These are phyloP conservation scores for Exophiala alcalophila DNA, from an alignment of 2,329 filamentous ascomycete genomes.

Conservation along the genomic window DNA sequence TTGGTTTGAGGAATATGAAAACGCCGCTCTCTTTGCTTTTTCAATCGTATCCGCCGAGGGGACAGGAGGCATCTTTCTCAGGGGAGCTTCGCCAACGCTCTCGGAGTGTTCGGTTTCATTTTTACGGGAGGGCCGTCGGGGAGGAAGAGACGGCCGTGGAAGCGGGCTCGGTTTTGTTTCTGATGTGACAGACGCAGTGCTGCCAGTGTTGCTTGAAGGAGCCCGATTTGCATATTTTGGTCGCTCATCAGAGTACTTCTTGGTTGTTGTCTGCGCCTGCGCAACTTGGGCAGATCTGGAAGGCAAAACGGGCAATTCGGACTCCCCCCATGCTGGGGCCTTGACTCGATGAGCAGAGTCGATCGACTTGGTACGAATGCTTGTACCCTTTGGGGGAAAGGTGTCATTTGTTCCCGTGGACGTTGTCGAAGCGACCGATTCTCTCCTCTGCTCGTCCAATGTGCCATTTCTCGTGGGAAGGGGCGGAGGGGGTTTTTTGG, in stretches of 20 bases:
- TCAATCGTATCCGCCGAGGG: conserved; percentile 37
- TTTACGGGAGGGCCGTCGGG: conserved; percentile 27
- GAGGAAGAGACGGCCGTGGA: conserved; percentile 25
- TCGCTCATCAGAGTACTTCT: conserved; percentile 36
- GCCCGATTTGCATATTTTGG: conserved; percentile 40
- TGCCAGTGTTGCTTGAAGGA: conserved; percentile 34
- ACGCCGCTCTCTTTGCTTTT: conserved; percentile 45
- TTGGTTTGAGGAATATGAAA: conserved; percentile 35
- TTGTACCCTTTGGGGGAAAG: conserved; percentile 13
- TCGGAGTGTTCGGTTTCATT: conserved; percentile 12
- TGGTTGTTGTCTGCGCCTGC: conserved; percentile 15
- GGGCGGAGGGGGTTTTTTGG: conserved; percentile 39
- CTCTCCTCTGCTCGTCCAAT: conserved; percentile 31
- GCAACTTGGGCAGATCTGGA: conserved; percentile 48
- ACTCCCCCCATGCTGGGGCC: conserved; percentile 57
- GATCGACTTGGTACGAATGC: conserved; percentile 29
- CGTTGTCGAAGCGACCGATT: conserved; percentile 50
- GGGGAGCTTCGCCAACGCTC: conserved; percentile 21
- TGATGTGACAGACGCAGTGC: conserved; percentile 20
- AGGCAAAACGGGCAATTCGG: conserved; percentile 54
- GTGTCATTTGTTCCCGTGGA: conserved; percentile 45
- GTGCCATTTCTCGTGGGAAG: conserved; percentile 46
- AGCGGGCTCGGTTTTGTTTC: conserved; percentile 17
- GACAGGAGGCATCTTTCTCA: conserved; percentile 32
- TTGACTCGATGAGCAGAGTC: conserved; percentile 43